These are phyloP conservation scores for Cryptomeria japonica DNA, from an alignment of 75 land plant genomes.

Conservation along the genomic window DNA sequence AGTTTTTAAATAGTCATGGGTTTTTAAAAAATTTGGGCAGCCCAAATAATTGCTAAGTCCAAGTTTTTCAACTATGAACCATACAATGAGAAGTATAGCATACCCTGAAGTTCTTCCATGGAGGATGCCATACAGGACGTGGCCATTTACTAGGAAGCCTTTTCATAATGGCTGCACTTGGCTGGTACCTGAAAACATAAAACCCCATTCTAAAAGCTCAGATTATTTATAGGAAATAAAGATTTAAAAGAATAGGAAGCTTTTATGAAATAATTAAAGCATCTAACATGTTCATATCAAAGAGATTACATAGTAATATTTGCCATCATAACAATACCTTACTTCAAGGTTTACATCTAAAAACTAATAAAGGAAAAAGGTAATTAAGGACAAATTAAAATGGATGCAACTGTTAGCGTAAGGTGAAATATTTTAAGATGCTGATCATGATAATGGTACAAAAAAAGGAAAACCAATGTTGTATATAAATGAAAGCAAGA, in stretches of 20 bases:
- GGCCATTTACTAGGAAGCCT: conserved; percentile 99
- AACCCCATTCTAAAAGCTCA: neutral
- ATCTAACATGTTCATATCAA: neutral
- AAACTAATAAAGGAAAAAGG: neutral
- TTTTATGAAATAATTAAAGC: neutral
- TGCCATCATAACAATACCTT: neutral
- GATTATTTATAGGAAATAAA: neutral
- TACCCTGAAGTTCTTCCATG: conserved; percentile 97
- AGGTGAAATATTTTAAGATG: neutral
- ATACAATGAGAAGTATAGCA: neutral
- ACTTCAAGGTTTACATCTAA: neutral
- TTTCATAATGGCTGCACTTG: conserved; percentile 90
- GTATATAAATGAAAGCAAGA: neutral
- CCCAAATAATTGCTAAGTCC: no score
- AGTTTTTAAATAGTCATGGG: no score
- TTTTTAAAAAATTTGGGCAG: no score
- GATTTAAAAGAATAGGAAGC: neutral
- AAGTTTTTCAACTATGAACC: no score
- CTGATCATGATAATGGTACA: neutral
- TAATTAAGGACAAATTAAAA: neutral
- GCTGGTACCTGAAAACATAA: conserved; percentile 51
- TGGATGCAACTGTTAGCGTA: neutral
- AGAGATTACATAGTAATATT: neutral
- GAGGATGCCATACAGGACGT: conserved; percentile 95
- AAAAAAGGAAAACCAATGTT: neutral